Percentiles rank a stretch among this genome's conserved stretches.
Evolutionary conservation across 1,284 basidiomycete species (phyloP).

Genomic region (Puccinia triticina): DNA sequence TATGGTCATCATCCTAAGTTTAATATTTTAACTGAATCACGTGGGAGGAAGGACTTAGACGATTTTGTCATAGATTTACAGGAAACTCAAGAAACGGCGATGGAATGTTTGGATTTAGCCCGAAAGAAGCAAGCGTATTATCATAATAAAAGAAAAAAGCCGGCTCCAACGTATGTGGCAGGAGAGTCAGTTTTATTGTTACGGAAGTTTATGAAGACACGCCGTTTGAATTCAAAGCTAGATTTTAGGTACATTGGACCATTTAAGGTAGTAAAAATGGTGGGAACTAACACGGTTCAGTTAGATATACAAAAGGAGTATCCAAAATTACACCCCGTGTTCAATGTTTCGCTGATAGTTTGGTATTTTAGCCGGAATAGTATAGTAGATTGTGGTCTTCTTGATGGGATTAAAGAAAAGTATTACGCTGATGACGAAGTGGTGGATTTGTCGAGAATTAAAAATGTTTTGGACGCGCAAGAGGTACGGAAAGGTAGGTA

Average conservation of each 20-base stretch:
- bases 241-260: no score
- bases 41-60: no score
- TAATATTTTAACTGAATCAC: no score
- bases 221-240: not conserved
- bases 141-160: no score
- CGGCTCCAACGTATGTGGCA: no score
- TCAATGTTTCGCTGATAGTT: not conserved
- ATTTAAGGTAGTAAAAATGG: not conserved
- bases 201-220: not conserved
- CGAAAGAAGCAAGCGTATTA: no score
- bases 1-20: no score
- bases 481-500: not conserved
- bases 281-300: not conserved
- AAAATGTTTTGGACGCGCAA: no score
- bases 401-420: not conserved
- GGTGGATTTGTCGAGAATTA: not conserved
- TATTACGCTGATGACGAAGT: not conserved
- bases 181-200: constrained; percentile 3
- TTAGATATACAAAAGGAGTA: constrained; percentile 1
- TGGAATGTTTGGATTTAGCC: no score
- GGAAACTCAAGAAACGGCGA: no score
- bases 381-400: not conserved
- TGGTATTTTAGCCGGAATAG: not conserved
- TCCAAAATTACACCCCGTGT: not conserved
- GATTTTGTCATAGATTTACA: no score